These are phyloP conservation scores for Neospermospora avenae DNA, from an alignment of 2,329 filamentous ascomycete species.

Conservation along the genomic window DNA sequence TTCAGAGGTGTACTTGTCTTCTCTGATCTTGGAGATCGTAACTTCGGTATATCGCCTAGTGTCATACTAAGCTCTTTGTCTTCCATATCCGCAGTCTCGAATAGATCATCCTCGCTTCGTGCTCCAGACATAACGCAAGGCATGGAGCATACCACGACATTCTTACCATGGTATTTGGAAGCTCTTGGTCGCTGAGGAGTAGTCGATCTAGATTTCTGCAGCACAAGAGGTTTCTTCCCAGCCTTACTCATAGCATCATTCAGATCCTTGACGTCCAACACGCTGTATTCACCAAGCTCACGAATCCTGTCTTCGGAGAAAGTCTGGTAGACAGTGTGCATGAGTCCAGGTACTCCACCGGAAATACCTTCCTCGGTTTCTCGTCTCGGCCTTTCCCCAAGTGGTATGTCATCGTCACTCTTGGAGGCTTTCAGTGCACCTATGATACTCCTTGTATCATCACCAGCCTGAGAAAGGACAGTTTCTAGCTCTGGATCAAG, in stretches of 20 bases:
- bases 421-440: slow-evolving; percentile 5
- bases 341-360: slow-evolving; percentile 4
- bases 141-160: neutral
- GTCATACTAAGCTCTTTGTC: neutral
- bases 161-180: slow-evolving; percentile 6
- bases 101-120: neutral
- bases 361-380: slow-evolving; percentile 16
- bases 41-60: slow-evolving; percentile 16
- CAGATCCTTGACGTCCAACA: slow-evolving; percentile 20
- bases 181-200: neutral
- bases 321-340: slow-evolving; percentile 1
- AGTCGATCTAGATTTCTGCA: slow-evolving; percentile 3
- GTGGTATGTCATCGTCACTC: slow-evolving; percentile 28
- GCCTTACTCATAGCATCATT: slow-evolving; percentile 25
- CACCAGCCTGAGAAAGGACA: slow-evolving; percentile 10
- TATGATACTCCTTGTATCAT: slow-evolving; percentile 19
- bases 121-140: slow-evolving; percentile 10
- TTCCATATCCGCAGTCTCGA: neutral
- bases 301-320: slow-evolving; percentile 6
- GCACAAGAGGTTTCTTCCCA: slow-evolving; percentile 21
- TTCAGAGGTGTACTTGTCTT: slow-evolving; percentile 18
- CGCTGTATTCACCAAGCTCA: slow-evolving; percentile 8
- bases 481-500: slow-evolving; percentile 29
- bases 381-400: slow-evolving; percentile 31
- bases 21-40: slow-evolving; percentile 16